These are phyloP conservation scores for Euphorbia schlechtendalii DNA, from an alignment of 441 rosid species.

Conservation along the genomic window DNA sequence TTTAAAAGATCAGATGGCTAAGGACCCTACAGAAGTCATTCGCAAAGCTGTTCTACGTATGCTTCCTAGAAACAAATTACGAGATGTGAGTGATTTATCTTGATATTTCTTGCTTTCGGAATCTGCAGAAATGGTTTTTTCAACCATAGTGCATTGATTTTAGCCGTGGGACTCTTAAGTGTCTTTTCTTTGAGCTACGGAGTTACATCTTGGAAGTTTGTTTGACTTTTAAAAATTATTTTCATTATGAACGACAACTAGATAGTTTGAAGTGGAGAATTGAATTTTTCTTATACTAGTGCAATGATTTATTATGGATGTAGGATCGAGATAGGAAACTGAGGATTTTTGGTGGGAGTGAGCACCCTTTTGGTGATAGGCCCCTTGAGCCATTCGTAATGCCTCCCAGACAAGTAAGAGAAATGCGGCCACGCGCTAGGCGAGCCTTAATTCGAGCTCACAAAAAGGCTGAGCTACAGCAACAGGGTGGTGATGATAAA, in stretches of 20 bases:
- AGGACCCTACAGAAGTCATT: constrained; percentile 95
- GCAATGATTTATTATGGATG: constrained; percentile 18
- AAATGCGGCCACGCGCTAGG: constrained; percentile 88
- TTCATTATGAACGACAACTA: too few species aligned
- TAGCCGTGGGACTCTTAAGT: background rate
- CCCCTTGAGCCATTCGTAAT: constrained; percentile 66
- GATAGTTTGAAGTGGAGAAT: too few species aligned
- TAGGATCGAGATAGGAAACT: constrained; percentile 92
- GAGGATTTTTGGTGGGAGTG: constrained; percentile 74
- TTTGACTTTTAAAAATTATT: background rate
- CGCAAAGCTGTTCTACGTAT: constrained; percentile 96
- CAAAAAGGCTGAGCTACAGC: constrained; percentile 73
- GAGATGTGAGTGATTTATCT: constrained; percentile 52
- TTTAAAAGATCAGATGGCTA: constrained; percentile 87
- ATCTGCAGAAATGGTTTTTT: too few species aligned
- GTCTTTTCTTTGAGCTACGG: background rate
- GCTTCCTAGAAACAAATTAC: constrained; percentile 96
- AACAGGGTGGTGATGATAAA: constrained; percentile 32
- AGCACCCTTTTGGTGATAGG: constrained; percentile 86
- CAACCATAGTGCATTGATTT: too few species aligned
- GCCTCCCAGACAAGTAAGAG: constrained; percentile 84
- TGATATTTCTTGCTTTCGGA: background rate
- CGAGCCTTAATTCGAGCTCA: constrained; percentile 92
- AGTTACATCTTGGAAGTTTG: background rate
- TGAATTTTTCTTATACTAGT: constrained; percentile 1